Evolutionary conservation across 108 stramenopile genomes (phyloP).

Genomic region (Phaeodactylum tricornutum): DNA sequence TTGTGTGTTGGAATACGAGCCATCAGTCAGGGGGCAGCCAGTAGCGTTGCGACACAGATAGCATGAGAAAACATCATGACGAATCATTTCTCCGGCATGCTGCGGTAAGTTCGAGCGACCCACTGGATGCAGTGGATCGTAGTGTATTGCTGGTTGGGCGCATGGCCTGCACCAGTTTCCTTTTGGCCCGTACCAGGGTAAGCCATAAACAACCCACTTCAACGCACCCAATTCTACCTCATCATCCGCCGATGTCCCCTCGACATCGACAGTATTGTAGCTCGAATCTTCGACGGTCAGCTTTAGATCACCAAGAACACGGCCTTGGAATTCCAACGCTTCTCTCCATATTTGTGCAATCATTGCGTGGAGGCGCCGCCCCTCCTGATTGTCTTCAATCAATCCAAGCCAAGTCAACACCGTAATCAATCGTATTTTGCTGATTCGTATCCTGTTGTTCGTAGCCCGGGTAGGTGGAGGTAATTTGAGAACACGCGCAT

Average conservation of each 20-base stretch:
- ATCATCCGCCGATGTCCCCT: constrained; percentile 28
- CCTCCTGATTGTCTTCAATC: constrained; percentile 11
- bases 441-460: constrained; percentile 52
- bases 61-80: constrained; percentile 59
- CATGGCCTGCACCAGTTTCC: constrained; percentile 68
- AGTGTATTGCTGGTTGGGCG: constrained; percentile 1
- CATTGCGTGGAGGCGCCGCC: constrained; percentile 15
- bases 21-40: constrained; percentile 25
- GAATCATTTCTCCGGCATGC: constrained; percentile 55
- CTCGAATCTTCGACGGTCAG: constrained; percentile 1
- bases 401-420: constrained; percentile 32
- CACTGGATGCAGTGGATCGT: constrained; percentile 26
- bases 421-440: constrained; percentile 48
- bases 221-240: constrained; percentile 59
- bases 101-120: constrained; percentile 28
- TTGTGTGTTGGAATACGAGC: too few species aligned
- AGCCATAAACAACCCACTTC: constrained; percentile 67
- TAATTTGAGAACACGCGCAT: constrained; percentile 59
- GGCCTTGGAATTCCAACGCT: constrained; percentile 15
- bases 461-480: constrained; percentile 35
- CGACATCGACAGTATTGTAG: constrained; percentile 22
- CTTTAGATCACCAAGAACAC: background rate
- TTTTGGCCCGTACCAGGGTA: constrained; percentile 47
- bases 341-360: constrained; percentile 39
- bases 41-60: constrained; percentile 39